Percentiles rank a stretch among this genome's conserved stretches.
Conservation (phyloP, 2,329 filamentous ascomycete species). For the Hypoxylon sp. region DNA sequence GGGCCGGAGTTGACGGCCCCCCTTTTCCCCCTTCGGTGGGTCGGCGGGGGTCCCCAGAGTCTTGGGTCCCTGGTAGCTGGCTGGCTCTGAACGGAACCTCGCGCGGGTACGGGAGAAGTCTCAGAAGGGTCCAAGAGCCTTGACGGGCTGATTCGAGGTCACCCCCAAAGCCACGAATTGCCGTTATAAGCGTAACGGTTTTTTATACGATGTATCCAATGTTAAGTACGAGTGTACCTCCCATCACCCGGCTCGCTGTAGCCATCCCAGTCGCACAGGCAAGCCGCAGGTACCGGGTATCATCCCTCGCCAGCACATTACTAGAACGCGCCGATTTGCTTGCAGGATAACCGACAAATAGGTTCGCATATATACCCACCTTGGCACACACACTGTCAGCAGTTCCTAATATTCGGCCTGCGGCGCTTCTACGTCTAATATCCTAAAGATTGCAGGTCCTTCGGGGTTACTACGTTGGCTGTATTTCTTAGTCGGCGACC, state of each 20-base stretch:
- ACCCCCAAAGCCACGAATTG: conserved; percentile 21
- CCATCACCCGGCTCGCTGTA: conserved; percentile 9
- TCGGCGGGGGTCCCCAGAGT: conserved; percentile 44
- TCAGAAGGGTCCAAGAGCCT: conserved; percentile 24
- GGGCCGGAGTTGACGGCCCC: conserved; percentile 23
- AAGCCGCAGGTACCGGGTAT: conserved; percentile 35
- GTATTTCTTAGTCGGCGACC: conserved; percentile 25
- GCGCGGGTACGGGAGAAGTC: conserved; percentile 26
- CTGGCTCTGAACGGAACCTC: conserved; percentile 30
- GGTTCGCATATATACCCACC: conserved; percentile 40
- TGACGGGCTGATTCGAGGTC: conserved; percentile 17
- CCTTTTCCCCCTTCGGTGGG: conserved; percentile 35
- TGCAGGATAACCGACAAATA: conserved; percentile 38
- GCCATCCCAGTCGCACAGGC: conserved; percentile 25
- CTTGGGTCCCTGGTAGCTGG: conserved; percentile 35
- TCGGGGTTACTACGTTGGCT: conserved; percentile 15
- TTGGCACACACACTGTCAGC: conserved; percentile 38
- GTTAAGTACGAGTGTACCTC: conserved; percentile 43
- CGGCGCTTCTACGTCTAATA: conserved; percentile 31
- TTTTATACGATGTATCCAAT: conserved; percentile 31
- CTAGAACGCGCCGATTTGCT: conserved; percentile 32
- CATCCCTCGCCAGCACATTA: conserved; percentile 23
- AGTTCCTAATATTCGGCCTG: conserved; percentile 39
- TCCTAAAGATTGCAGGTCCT: conserved; percentile 3
- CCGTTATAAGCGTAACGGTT: conserved; percentile 39